These are phyloP conservation scores for Aotearoamyces nothofagi DNA, from an alignment of 2,329 filamentous ascomycete species.

Conservation along the genomic window DNA sequence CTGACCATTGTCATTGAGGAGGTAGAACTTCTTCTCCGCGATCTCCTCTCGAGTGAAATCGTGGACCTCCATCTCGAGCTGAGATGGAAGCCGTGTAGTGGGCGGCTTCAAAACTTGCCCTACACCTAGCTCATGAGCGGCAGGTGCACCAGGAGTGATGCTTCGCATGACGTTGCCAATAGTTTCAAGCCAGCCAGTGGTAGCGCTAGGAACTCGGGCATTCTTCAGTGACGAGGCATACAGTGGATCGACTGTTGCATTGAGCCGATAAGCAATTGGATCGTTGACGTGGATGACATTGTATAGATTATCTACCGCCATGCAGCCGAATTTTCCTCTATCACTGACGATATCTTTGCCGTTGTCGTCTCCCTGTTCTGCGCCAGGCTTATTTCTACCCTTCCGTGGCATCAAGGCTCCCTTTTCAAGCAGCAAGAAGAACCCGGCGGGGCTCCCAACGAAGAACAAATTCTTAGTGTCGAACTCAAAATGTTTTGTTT, in stretches of 20 bases:
- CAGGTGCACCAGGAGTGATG: conserved; percentile 36
- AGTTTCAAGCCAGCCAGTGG: conserved; percentile 47
- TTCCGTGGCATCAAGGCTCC: conserved; percentile 57
- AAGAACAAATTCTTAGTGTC: conserved; percentile 82
- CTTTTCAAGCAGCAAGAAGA: conserved; percentile 80
- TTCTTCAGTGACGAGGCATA: conserved; percentile 66
- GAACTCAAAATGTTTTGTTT: conserved; percentile 65
- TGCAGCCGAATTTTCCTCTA: conserved; percentile 68
- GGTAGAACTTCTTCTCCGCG: conserved; percentile 72
- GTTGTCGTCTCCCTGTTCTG: conserved; percentile 44
- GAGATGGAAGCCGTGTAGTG: conserved; percentile 37
- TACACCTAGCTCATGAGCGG: conserved; percentile 22
- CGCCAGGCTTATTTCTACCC: conserved; percentile 61
- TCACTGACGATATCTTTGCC: conserved; percentile 56
- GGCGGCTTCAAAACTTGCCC: conserved; percentile 16
- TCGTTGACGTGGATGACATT: conserved; percentile 63
- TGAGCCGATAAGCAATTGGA: conserved; percentile 82
- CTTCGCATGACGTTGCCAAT: conserved; percentile 47
- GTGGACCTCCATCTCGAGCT: conserved; percentile 87
- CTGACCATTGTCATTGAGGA: conserved; percentile 93
- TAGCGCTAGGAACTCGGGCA: conserved; percentile 64
- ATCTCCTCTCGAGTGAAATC: conserved; percentile 88
- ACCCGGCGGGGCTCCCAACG: conserved; percentile 77
- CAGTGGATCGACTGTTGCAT: conserved; percentile 70
- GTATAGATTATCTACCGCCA: conserved; percentile 92